Evolutionary conservation across 1,284 basidiomycete species (phyloP), one percentile per base, ranked within the genome.

Genomic region (Macrocystidia cucumis): DNA sequence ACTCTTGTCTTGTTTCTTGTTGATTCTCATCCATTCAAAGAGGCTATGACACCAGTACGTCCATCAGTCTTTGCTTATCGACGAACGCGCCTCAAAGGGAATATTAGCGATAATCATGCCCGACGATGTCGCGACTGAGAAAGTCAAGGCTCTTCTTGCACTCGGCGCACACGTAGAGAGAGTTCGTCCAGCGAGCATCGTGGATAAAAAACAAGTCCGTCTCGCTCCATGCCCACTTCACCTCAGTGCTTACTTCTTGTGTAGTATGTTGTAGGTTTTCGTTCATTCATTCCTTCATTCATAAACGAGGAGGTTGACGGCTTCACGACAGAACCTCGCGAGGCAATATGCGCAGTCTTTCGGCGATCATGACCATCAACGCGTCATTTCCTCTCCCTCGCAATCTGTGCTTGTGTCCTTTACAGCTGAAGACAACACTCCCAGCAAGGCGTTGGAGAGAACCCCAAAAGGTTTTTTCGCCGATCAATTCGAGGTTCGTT

Each of bases 91-190:
- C n/a, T n/a, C n/a, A n/a, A n/a, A n/a, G n/a, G n/a, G n/a, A n/a
- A n/a, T 13, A 3, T 17, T 44, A 90, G 78, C 82, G 34, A 95
- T 95, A 41, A 86, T 96, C 40, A 89, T 95, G 78, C 91, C 91
- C 0, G 91, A 95, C 51, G 91, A 95, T 54, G 85, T 98, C 3
- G 89, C 93, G 0, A 70, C 80, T 34, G 95, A 98, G 56, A 98
- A 98, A 54, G 81, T 86, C 1, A 80, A 87, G 45, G 79, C 91
- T 0, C 64, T 98, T 9, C 67, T 77, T 35, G 79, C 86, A 1
- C 77, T 98, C 0, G 95, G 93, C 3, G 93, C 95, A 0, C 67
- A 78, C 16, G 86, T 98, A 2, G 84, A 91, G 51, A 74, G 83
- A 32, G 88, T 92, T 16, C 65, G 86, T 24, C 89, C 89, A 3